Evolutionary conservation across 2,329 filamentous ascomycete species (phyloP), one percentile per base, ranked within the genome.

Genomic region (Basipetospora chlamydospora): DNA sequence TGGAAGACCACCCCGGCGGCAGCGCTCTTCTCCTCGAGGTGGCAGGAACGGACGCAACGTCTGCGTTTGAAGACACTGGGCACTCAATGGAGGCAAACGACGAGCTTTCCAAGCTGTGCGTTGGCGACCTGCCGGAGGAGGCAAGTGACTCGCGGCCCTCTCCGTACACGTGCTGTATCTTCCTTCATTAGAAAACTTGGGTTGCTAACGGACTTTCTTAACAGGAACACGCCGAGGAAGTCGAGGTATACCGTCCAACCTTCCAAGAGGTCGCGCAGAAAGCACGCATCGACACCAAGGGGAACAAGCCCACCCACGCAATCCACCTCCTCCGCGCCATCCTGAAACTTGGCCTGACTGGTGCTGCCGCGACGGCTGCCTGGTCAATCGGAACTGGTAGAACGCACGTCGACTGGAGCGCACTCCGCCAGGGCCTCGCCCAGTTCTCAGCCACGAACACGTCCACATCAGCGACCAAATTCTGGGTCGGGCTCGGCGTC

Each of bases 1-100:
- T 70, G 2, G 54, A 66, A 17, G 71, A 77, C 39, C 74, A 78
- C 42, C 74, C 74, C 37, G 83, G 83, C 47, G 84, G 84, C 52
- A 74, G 79, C 49, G 81, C 87, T 50, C 73, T 87, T 41, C 64
- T 90, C 28, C 64, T 83, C 41, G 83, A 88, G 43, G 77, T 83
- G 20, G 82, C 69, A 46, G 84, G 84, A 39, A 76, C 77, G 46
- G 82, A 90, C 57, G 77, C 79, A 33, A 83, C 79, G 29, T 77
- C 83, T 52, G 79, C 75, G 28, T 90, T 87, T 49, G 82, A 90
- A 59, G 80, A 87, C 49, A 81, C 84, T 26, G 83, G 83, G 30
- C 84, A 92, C 63, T 85, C 79, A 32, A 80, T 84, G 17, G 64
- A 67, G 38, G 63, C 63, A 3, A 53, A 48, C 35, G 61, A 63